A percentile compares a stretch with the other conserved stretches of the same genome.
These are phyloP conservation scores for Yarrowia bubula DNA, from an alignment of 805 yeast genomes.

Conservation along the genomic window DNA sequence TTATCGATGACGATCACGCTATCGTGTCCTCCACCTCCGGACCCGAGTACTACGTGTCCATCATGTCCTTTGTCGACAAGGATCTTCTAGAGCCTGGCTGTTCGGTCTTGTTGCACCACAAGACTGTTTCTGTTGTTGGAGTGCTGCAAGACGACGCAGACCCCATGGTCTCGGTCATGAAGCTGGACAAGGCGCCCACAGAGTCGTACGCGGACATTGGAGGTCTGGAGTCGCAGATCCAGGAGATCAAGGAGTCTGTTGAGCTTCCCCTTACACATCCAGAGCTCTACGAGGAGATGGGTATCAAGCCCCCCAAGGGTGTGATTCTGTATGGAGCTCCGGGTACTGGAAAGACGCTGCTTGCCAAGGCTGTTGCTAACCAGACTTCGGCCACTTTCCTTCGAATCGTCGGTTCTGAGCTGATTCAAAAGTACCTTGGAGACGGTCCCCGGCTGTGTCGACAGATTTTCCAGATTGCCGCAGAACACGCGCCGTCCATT, in stretches of 20 bases:
- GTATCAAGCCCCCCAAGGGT: constrained; percentile 97
- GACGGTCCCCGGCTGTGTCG: constrained; percentile 95
- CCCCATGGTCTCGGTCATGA: constrained; percentile 97
- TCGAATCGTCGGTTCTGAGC: constrained; percentile 94
- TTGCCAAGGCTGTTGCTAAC: constrained; percentile 97
- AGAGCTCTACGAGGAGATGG: constrained; percentile 96
- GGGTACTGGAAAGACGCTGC: constrained; percentile 93
- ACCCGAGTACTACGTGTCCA: constrained; percentile 95
- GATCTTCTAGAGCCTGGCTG: constrained; percentile 96
- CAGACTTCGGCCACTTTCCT: constrained; percentile 95
- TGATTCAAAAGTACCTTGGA: constrained; percentile 94
- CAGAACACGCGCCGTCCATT: constrained; percentile 96
- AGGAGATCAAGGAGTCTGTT: constrained; percentile 96
- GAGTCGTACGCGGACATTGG: constrained; percentile 97
- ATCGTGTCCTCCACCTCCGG: constrained; percentile 95
- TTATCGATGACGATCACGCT: constrained; percentile 98
- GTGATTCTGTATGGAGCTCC: constrained; percentile 97
- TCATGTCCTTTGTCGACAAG: constrained; percentile 94
- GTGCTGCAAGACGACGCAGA: constrained; percentile 97
- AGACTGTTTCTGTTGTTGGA: constrained; percentile 94
- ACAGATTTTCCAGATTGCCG: constrained; percentile 94
- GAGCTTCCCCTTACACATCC: constrained; percentile 96
- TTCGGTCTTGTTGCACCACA: constrained; percentile 91
- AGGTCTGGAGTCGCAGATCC: constrained; percentile 92
- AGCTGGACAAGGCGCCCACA: constrained; percentile 94